phyloP scores from a whole-genome alignment of 495 filamentous ascomycete genomes.

The Daldinia childiae region DNA sequence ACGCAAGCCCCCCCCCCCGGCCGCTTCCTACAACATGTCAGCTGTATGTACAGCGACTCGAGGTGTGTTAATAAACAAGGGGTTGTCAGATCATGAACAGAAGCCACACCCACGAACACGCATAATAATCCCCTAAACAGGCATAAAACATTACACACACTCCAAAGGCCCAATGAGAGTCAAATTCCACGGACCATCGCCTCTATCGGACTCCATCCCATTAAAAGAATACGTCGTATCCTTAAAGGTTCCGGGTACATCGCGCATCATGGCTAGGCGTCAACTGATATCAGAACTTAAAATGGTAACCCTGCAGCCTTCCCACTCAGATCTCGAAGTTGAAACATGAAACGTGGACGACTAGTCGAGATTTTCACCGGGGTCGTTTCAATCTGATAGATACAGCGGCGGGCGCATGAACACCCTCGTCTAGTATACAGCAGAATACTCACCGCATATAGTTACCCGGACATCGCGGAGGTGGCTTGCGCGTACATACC shows the following conservation, averaged over 20 bases:
- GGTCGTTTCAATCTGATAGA: constrained; percentile 29
- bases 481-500: constrained; percentile 25
- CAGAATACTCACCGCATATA: not conserved
- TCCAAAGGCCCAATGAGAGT: constrained; percentile 19
- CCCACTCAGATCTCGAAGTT: constrained; percentile 29
- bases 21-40: constrained; percentile 6
- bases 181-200: constrained; percentile 3
- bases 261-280: constrained; percentile 24
- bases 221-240: constrained; percentile 16
- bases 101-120: constrained; percentile 19
- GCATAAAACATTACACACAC: constrained; percentile 32
- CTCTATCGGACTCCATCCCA: constrained; percentile 10
- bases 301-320: constrained; percentile 27
- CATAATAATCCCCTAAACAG: constrained; percentile 41
- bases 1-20: constrained; percentile 14
- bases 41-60: constrained; percentile 20
- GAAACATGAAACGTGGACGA: constrained; percentile 36
- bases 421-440: constrained; percentile 4
- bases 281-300: constrained; percentile 37
- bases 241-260: constrained; percentile 1
- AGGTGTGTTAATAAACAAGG: constrained; percentile 30
- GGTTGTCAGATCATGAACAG: constrained; percentile 38
- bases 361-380: constrained; percentile 23
- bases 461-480: constrained; percentile 10
- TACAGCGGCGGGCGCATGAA: constrained; percentile 13